A percentile compares a stretch with the other conserved stretches of the same genome.
Conservation (phyloP, 345 rosid genomes). For the Linum tenue region DNA sequence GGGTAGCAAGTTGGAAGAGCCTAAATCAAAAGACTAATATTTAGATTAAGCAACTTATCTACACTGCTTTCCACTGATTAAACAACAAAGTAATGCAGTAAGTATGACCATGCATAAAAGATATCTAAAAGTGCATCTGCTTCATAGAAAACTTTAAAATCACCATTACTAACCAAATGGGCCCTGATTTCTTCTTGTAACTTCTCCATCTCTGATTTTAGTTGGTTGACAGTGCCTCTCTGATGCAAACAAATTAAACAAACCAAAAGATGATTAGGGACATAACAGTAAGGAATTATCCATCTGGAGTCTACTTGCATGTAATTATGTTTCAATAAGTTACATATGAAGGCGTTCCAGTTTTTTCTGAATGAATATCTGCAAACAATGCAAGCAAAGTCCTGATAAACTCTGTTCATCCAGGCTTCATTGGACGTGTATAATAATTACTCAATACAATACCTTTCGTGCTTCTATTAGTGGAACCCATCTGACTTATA, state of each 20-base stretch:
- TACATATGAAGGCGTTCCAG: too few species aligned
- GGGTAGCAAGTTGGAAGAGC: background rate
- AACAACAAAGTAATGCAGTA: background rate
- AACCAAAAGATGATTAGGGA: too few species aligned
- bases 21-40: too few species aligned
- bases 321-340: background rate
- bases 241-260: constrained; percentile 22
- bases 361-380: too few species aligned
- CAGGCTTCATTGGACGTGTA: too few species aligned
- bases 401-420: too few species aligned
- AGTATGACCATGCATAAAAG: background rate
- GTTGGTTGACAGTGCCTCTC: constrained; percentile 88
- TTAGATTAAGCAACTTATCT: too few species aligned
- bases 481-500: too few species aligned
- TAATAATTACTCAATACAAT: too few species aligned
- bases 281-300: background rate
- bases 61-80: background rate
- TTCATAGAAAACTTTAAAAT: background rate
- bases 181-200: constrained; percentile 73
- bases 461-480: too few species aligned
- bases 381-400: too few species aligned
- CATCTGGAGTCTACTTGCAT: background rate
- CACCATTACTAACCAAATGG: constrained; percentile 52
- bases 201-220: constrained; percentile 77
- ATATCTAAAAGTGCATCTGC: too few species aligned